Evolutionary conservation across 2,329 filamentous ascomycete species (phyloP), one percentile per base, ranked within the genome.

Genomic region (Talaromyces atroroseus): DNA sequence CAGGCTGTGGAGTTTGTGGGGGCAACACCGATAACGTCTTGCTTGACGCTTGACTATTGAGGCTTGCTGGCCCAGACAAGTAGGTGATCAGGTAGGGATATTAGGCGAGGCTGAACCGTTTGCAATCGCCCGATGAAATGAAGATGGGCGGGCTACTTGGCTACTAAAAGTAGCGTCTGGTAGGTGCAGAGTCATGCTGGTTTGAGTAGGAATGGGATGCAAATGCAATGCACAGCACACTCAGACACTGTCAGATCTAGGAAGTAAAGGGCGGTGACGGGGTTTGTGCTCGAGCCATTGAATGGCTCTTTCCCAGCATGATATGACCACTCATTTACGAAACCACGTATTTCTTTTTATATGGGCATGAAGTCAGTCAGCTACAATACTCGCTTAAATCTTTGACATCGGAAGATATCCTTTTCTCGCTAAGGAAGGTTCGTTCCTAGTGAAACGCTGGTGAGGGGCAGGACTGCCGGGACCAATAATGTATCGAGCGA

Each of bases 1-100:
- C 24, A 45, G 29, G 26, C 24, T 45, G 38, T 53, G 26, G 8
- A 38, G 10, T 52, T n/a, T 53, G 42, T 47, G 51, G 51, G 42
- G 50, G 45, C 23, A 45, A 18, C 23, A 12, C 48, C 14, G 40
- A 52, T 18, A 23, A 23, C 18, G 12, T 32, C 36, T 26, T 20
- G 23, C 26, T 44, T 38, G 42, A 36, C 32, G 36, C 14, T 14
- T 44, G 26, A 11, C n/a, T n/a, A n/a, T n/a, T n/a, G 34, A 40
- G 26, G 26, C 32, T 36, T 36, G 32, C 32, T 6, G 14, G 32
- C 32, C 32, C 14, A 36, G 32, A 36, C 14, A 3, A 20, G 42
- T 20, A 24, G 46, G 23, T 32, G 46, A 6, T 29, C 24, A 48
- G 46, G 46, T 29, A 48, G 23, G 46, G 26, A 48, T 48, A 7